Evolutionary conservation across 2,329 filamentous ascomycete genomes (phyloP).

Genomic region (Coniochaeta sp.): DNA sequence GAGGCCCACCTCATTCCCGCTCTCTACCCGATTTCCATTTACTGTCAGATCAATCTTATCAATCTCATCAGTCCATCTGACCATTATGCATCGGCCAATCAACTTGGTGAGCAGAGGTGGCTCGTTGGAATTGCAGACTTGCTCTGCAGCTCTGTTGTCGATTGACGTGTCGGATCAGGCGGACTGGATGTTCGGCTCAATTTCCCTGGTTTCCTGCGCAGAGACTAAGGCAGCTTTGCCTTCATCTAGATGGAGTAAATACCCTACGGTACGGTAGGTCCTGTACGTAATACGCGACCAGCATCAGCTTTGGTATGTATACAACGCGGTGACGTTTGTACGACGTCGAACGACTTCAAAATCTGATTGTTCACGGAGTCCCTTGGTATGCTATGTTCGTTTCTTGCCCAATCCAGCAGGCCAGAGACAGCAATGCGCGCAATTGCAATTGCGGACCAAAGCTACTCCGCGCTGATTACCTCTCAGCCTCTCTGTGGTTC

Average conservation of each 20-base stretch:
- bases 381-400: neutral
- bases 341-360: neutral
- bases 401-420: neutral
- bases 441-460: neutral
- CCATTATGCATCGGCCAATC: neutral
- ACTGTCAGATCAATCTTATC: conserved; percentile 4
- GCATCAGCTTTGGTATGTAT: neutral
- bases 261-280: too few species aligned
- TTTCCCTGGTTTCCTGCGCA: neutral
- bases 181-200: neutral
- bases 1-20: neutral
- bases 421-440: neutral
- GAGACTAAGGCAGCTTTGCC: neutral
- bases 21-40: neutral
- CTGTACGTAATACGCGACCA: too few species aligned
- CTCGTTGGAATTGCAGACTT: too few species aligned
- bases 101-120: neutral
- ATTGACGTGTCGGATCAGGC: neutral
- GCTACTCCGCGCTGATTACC: neutral
- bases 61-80: conserved; percentile 4
- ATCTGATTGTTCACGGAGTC: neutral
- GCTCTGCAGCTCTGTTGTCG: neutral
- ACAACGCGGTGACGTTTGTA: neutral
- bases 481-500: too few species aligned
- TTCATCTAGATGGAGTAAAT: too few species aligned